phyloP scores from a whole-genome alignment of 345 rosid species.

The Pelargonium nanum region DNA sequence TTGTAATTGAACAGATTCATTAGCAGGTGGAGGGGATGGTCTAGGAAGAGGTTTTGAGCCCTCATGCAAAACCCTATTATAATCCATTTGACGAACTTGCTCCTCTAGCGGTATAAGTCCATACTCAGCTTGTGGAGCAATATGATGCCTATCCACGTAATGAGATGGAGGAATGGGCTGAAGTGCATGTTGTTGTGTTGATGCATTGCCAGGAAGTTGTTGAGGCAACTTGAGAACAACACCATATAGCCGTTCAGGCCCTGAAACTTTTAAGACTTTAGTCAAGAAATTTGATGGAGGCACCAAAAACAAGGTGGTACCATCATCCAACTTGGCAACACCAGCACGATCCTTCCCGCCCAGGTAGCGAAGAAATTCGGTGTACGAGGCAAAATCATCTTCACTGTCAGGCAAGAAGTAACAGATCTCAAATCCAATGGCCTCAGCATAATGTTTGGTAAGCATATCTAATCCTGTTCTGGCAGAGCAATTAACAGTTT shows the following conservation, averaged over 20 bases:
- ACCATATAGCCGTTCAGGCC: conserved; percentile 90
- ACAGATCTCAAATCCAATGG: conserved; percentile 69
- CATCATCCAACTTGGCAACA: conserved; percentile 86
- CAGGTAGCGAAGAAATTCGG: conserved; percentile 87
- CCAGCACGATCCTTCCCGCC: conserved; percentile 92
- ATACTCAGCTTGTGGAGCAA: conserved; percentile 28
- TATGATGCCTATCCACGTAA: conserved; percentile 26
- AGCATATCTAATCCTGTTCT: conserved; percentile 97
- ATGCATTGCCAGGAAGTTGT: conserved; percentile 29
- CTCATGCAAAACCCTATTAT: conserved; percentile 35
- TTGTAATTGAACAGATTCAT: conserved; percentile 24
- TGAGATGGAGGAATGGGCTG: conserved; percentile 29
- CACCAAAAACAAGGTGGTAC: conserved; percentile 76
- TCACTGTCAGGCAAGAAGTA: conserved; percentile 93
- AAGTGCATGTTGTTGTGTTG: conserved; percentile 24
- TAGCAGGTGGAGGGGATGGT: conserved; percentile 21
- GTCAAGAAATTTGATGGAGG: conserved; percentile 92
- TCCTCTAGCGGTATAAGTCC: conserved; percentile 31
- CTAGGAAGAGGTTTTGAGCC: conserved; percentile 35
- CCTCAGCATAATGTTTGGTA: conserved; percentile 65
- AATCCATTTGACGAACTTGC: conserved; percentile 25
- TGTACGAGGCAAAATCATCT: conserved; percentile 88
- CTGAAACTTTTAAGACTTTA: conserved; percentile 62
- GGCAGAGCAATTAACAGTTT: conserved; percentile 87
- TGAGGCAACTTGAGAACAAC: conserved; percentile 82